Conservation (phyloP, 2,329 filamentous ascomycete species). For the Aspergillus puulaauensis region DNA sequence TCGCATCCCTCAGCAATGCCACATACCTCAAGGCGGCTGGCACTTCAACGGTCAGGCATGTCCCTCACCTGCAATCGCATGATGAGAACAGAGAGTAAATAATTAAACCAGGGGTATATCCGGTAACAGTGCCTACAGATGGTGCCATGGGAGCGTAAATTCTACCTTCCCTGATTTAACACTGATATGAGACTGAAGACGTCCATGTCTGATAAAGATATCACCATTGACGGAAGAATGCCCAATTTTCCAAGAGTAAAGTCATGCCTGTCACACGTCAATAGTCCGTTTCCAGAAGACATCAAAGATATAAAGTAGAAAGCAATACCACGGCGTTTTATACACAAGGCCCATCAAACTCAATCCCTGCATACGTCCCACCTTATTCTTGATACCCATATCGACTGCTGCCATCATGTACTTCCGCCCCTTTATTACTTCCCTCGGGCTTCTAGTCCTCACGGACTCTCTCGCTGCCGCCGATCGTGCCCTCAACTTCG, state of each 20-base stretch:
- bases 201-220: neutral
- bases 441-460: neutral
- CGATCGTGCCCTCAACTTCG: neutral
- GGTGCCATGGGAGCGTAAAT: neutral
- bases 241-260: neutral
- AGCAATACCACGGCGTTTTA: neutral
- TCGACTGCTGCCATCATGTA: neutral
- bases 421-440: neutral
- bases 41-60: too few species aligned
- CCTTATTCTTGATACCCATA: neutral
- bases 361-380: neutral
- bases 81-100: too few species aligned
- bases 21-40: too few species aligned
- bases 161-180: neutral
- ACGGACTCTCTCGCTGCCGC: neutral
- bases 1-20: too few species aligned
- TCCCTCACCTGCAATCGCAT: too few species aligned
- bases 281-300: neutral
- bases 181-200: neutral
- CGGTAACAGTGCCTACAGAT: neutral
- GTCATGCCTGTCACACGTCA: neutral
- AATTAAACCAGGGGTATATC: neutral
- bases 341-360: neutral
- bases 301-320: neutral
- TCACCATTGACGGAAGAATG: neutral